Evolutionary conservation across 176 grass and related monocot genomes (phyloP), one percentile per base, ranked within the genome.

Genomic region (Triticum timopheevii): DNA sequence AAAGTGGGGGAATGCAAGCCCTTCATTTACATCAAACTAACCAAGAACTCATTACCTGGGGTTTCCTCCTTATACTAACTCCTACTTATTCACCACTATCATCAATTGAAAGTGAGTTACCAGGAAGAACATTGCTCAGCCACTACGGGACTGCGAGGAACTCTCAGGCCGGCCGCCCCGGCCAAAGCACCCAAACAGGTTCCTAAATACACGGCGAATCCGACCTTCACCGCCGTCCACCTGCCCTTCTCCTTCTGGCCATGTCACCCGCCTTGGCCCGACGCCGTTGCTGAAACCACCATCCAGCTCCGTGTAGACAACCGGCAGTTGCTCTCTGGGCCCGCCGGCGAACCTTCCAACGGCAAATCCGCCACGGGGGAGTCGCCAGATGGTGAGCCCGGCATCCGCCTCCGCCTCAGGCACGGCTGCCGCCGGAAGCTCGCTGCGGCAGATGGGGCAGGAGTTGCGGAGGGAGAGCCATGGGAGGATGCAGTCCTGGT

Each of bases 381-480:
- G 93, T 12, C 93, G 86, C 93, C 93, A 95, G 65, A 95, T 92
- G 78, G 93, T 95, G 49, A 95, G 90, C 0, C 93, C 93, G 5
- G 91, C 90, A 58, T 91, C 86, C 25, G 79, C 69, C 69, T 77
- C 84, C 40, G 50, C 70, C 64, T 83, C 80, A 6, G 90, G 65
- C 24, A 83, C 38, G 10, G 62, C 79, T 0, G 83, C 83, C 0
- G 66, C 83, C 5, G 94, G 92, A 10, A 99, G 83, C 89, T 93
- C 84, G 65, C 79, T 89, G 52, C 97, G 97, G 73, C 97, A 99
- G 65, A 99, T 83, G 33, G 97, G 97, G 89, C 97, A 99, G 13
- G 97, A 97, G 84, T 99, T 99, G 67, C 95, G 97, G 49, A 97
- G 86, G 79, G 86, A 96, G 87, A 99, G 94, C 97, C 97, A 97